Evolutionary conservation across 2,329 filamentous ascomycete genomes (phyloP).

Genomic region (Rutstroemia sp.): DNA sequence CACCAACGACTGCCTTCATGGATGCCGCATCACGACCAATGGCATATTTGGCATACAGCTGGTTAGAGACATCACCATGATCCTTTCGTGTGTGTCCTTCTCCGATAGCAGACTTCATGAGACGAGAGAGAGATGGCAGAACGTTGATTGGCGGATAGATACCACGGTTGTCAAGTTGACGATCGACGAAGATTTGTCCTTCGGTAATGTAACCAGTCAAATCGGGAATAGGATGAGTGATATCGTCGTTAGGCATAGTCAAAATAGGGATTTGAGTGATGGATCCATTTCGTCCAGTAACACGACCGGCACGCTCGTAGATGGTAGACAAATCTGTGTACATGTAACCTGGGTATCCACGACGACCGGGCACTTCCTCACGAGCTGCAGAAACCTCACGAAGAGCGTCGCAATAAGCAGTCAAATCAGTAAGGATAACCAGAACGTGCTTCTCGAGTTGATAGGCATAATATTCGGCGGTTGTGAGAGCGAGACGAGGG

Average conservation of each 20-base stretch:
- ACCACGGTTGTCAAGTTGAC: slow-evolving; percentile 89
- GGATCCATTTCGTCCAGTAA: slow-evolving; percentile 91
- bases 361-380: slow-evolving; percentile 97
- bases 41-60: slow-evolving; percentile 98
- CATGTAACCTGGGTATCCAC: slow-evolving; percentile 99
- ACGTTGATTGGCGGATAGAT: slow-evolving; percentile 99
- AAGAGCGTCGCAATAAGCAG: slow-evolving; percentile 96
- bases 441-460: slow-evolving; percentile 99
- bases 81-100: slow-evolving; percentile 95
- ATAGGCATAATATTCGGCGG: slow-evolving; percentile 99
- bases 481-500: slow-evolving; percentile 93
- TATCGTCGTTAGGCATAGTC: slow-evolving; percentile 99
- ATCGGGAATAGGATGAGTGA: slow-evolving; percentile 97
- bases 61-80: slow-evolving; percentile 97
- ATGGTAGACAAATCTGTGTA: slow-evolving; percentile 99
- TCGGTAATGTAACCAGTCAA: slow-evolving; percentile 99
- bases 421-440: slow-evolving; percentile 96
- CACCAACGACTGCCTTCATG: slow-evolving; percentile 99
- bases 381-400: slow-evolving; percentile 96
- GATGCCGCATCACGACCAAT: slow-evolving; percentile 96
- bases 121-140: slow-evolving; percentile 90
- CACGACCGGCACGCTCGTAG: slow-evolving; percentile 98
- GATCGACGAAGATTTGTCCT: slow-evolving; percentile 96
- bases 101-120: slow-evolving; percentile 99
- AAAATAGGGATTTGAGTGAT: slow-evolving; percentile 99